Percentiles rank a stretch among this genome's conserved stretches.
Conservation (phyloP, 176 grass and related monocot genomes). For the Echinochloa phyllopogon region DNA sequence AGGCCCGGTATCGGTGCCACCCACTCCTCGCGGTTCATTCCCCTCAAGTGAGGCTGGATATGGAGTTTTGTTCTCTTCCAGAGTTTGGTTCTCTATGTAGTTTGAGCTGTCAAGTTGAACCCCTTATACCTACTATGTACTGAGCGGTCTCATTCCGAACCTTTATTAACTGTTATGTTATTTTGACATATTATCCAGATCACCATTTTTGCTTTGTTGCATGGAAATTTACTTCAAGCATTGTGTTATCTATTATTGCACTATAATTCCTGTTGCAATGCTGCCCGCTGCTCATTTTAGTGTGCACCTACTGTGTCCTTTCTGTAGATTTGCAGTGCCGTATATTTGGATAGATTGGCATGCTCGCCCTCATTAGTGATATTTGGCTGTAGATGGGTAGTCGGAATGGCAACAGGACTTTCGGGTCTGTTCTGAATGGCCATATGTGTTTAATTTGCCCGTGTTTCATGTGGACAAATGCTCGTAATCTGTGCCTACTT, state of each 20-base stretch:
- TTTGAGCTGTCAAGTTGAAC: not conserved
- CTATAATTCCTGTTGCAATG: not conserved
- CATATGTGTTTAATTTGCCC: not conserved
- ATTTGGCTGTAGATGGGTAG: not conserved
- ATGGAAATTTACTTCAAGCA: not conserved
- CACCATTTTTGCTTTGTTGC: not conserved
- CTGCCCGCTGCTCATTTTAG: not conserved
- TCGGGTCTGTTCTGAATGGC: not conserved
- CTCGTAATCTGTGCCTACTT: no score
- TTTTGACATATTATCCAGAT: slow-evolving; percentile 17
- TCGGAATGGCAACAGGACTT: not conserved
- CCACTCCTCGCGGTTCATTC: slow-evolving; percentile 82
- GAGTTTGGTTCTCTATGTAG: slow-evolving; percentile 25
- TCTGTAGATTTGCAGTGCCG: not conserved
- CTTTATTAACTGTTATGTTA: slow-evolving; percentile 25
- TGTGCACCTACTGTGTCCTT: no score
- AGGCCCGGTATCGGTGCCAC: slow-evolving; percentile 86
- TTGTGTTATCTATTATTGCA: not conserved
- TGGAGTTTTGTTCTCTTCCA: not conserved
- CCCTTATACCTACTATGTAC: not conserved
- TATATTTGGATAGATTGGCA: not conserved
- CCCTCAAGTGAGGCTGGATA: slow-evolving; percentile 59
- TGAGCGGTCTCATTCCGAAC: not conserved
- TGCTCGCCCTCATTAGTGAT: not conserved
- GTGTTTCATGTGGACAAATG: not conserved